Conservation (phyloP, 768 basidiomycete genomes). For the Serendipita sp. region DNA sequence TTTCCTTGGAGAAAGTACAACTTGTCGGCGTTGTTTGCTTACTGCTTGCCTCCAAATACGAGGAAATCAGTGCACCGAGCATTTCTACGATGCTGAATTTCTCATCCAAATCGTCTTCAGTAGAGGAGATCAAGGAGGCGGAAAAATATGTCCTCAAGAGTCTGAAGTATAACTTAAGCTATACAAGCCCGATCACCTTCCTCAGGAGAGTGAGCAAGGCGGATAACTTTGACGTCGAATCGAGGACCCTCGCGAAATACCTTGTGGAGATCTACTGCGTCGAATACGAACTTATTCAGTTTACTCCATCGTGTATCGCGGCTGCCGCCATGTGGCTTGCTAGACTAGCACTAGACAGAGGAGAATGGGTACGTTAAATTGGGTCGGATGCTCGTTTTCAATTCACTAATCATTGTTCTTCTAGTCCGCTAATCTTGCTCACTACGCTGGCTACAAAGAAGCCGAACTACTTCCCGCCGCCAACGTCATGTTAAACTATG, state of each 20-base stretch:
- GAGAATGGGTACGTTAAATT: slow-evolving; percentile 59
- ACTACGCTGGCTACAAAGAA: slow-evolving; percentile 77
- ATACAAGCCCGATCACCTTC: slow-evolving; percentile 80
- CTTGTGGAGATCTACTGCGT: slow-evolving; percentile 72
- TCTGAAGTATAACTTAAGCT: slow-evolving; percentile 70
- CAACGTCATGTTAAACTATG: slow-evolving; percentile 74
- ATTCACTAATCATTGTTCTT: slow-evolving; percentile 10
- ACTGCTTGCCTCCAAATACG: slow-evolving; percentile 80
- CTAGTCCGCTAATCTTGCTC: slow-evolving; percentile 68
- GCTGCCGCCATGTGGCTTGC: slow-evolving; percentile 81
- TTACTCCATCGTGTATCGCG: slow-evolving; percentile 61
- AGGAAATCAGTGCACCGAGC: slow-evolving; percentile 80
- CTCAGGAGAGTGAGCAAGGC: slow-evolving; percentile 83
- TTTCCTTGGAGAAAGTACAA: slow-evolving; percentile 73
- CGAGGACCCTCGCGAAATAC: slow-evolving; percentile 79
- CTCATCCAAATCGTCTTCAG: slow-evolving; percentile 58
- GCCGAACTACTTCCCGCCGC: slow-evolving; percentile 63
- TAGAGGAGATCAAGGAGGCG: slow-evolving; percentile 71
- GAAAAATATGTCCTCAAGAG: slow-evolving; percentile 79
- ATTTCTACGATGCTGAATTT: slow-evolving; percentile 65
- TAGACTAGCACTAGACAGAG: slow-evolving; percentile 55
- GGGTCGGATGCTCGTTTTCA: not conserved
- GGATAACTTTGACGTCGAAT: slow-evolving; percentile 74
- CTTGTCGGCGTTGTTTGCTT: slow-evolving; percentile 79
- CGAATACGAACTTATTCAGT: slow-evolving; percentile 60